A percentile compares a stretch with the other conserved stretches of the same genome.
Conservation (phyloP, 2,329 filamentous ascomycete genomes). For the Lasiodiplodia sp. region DNA sequence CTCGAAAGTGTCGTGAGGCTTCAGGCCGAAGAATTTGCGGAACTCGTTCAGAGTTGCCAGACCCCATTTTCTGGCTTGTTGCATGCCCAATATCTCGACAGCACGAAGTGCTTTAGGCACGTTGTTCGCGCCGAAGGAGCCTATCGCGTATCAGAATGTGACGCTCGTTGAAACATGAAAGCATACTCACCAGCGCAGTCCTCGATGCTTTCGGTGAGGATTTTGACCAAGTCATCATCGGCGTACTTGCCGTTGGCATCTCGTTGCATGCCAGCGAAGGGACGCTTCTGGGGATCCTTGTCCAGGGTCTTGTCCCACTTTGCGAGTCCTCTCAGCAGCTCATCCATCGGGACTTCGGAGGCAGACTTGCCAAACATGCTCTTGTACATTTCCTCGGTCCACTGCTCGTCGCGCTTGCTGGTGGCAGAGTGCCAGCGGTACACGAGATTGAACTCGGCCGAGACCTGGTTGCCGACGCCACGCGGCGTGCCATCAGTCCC, state of each 20-base stretch:
- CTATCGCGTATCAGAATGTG: slow-evolving; percentile 12
- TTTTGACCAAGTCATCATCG: slow-evolving; percentile 77
- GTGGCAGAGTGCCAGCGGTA: slow-evolving; percentile 89
- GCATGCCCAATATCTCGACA: slow-evolving; percentile 79
- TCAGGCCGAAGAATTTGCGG: slow-evolving; percentile 79
- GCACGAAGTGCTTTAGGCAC: slow-evolving; percentile 75
- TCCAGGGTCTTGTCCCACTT: slow-evolving; percentile 67
- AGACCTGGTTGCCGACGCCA: slow-evolving; percentile 81
- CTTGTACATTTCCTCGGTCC: slow-evolving; percentile 65
- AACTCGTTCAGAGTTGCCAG: slow-evolving; percentile 83
- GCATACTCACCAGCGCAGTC: slow-evolving; percentile 51
- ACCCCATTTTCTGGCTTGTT: slow-evolving; percentile 79
- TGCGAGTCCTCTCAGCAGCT: slow-evolving; percentile 67
- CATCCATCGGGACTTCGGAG: slow-evolving; percentile 60
- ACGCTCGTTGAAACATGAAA: background rate
- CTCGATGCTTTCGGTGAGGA: slow-evolving; percentile 71
- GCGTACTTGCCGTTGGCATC: slow-evolving; percentile 71
- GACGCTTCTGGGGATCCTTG: slow-evolving; percentile 70
- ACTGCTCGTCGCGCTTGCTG: slow-evolving; percentile 75
- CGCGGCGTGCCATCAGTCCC: slow-evolving; percentile 67
- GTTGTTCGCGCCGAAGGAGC: slow-evolving; percentile 65
- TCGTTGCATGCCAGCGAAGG: slow-evolving; percentile 71
- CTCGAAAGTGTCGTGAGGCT: slow-evolving; percentile 77
- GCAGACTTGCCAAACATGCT: slow-evolving; percentile 56
- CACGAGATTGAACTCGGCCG: slow-evolving; percentile 84